A percentile compares a stretch with the other conserved stretches of the same genome.
phyloP scores from a whole-genome alignment of 2,329 filamentous ascomycete species.

The Thielaviopsis euricoi region DNA sequence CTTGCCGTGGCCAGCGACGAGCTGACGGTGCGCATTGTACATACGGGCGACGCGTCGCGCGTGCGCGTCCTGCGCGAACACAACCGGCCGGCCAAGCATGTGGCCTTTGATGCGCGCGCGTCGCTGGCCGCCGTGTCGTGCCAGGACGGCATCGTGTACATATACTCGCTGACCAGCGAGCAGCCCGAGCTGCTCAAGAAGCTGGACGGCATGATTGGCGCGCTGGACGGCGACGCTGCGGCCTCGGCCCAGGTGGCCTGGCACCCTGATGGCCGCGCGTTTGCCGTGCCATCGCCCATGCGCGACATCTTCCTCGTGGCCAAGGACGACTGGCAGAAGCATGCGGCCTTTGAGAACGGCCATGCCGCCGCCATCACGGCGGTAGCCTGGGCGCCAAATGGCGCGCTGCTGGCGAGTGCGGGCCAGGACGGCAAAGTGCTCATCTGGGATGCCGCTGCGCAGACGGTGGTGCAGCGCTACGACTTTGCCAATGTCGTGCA shows the following conservation, averaged over 20 bases:
- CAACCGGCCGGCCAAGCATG: conserved; percentile 71
- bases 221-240: conserved; percentile 48
- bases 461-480: conserved; percentile 60
- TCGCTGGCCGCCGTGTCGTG: conserved; percentile 65
- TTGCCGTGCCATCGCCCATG: conserved; percentile 69
- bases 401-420: conserved; percentile 63
- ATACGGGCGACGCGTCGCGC: conserved; percentile 58
- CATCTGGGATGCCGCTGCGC: conserved; percentile 82
- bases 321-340: conserved; percentile 76
- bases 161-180: conserved; percentile 68
- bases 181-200: conserved; percentile 69
- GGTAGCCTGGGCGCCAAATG: conserved; percentile 86
- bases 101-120: conserved; percentile 72
- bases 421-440: conserved; percentile 52
- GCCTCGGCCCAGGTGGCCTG: conserved; percentile 57
- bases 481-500: conserved; percentile 75
- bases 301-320: conserved; percentile 77
- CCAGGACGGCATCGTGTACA: conserved; percentile 74
- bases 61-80: conserved; percentile 73
- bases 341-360: conserved; percentile 60
- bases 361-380: conserved; percentile 78
- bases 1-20: conserved; percentile 95
- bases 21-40: conserved; percentile 76
- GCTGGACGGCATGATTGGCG: conserved; percentile 71
- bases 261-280: conserved; percentile 89